Evolutionary conservation across 2,329 filamentous ascomycete species (phyloP).

Genomic region (Magnaporthiopsis poae): DNA sequence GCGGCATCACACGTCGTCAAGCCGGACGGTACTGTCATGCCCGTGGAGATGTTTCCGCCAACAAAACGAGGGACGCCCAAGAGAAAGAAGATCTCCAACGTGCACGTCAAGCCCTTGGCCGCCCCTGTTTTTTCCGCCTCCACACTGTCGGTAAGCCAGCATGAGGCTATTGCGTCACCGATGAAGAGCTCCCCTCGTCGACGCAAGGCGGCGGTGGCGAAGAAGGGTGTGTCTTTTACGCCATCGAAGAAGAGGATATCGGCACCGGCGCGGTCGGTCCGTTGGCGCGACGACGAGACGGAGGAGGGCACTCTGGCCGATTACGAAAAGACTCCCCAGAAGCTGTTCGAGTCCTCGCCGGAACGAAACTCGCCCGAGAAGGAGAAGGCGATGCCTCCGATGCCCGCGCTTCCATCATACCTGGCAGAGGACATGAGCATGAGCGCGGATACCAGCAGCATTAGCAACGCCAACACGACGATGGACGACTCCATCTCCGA

Average conservation of each 20-base stretch:
- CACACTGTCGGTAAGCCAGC: conserved; percentile 19
- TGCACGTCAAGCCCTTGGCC: conserved; percentile 34
- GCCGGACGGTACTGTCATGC: conserved; percentile 60
- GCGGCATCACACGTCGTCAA: conserved; percentile 79
- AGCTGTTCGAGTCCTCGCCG: conserved; percentile 25
- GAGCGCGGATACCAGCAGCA: not conserved
- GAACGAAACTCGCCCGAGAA: conserved; percentile 36
- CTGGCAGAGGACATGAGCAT: conserved; percentile 16
- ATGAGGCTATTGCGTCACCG: conserved; percentile 47
- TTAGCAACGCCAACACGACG: conserved; percentile 28
- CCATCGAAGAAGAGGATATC: conserved; percentile 61
- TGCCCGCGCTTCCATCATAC: conserved; percentile 44
- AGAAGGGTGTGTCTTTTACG: conserved; percentile 71
- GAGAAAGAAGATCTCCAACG: conserved; percentile 46
- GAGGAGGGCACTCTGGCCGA: conserved; percentile 79
- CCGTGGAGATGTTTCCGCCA: conserved; percentile 60
- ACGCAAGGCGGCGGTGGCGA: conserved; percentile 51
- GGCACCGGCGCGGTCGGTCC: conserved; percentile 63
- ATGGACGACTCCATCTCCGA: conserved; percentile 40
- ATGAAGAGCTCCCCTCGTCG: conserved; percentile 72
- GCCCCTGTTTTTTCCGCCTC: conserved; percentile 30
- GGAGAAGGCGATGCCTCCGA: conserved; percentile 21
- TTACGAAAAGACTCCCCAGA: conserved; percentile 82
- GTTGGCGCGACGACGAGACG: conserved; percentile 82
- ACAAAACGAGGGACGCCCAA: conserved; percentile 67